Percentiles rank a stretch among this genome's conserved stretches.
phyloP scores from a whole-genome alignment of 164 flowering plant genomes.

The Vitis amurensis region DNA sequence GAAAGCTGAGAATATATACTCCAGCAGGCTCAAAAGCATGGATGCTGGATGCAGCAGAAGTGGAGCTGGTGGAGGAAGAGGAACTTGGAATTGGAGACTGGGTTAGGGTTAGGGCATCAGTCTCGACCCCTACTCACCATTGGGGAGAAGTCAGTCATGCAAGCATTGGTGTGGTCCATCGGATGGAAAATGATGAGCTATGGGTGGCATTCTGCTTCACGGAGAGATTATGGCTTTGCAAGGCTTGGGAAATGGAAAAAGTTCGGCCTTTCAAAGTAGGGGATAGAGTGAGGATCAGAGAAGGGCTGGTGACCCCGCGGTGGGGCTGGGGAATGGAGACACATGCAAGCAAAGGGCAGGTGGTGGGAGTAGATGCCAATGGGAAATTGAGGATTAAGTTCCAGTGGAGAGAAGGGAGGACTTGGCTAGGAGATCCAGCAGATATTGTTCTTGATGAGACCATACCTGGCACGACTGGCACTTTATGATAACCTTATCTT shows the following conservation, averaged over 20 bases:
- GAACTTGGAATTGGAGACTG: slow-evolving; percentile 75
- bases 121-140: slow-evolving; percentile 72
- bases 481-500: slow-evolving; percentile 3
- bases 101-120: slow-evolving; percentile 69
- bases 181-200: slow-evolving; percentile 74
- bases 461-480: slow-evolving; percentile 1
- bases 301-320: slow-evolving; percentile 76
- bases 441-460: slow-evolving; percentile 74
- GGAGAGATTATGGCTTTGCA: slow-evolving; percentile 91
- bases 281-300: slow-evolving; percentile 81
- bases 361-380: slow-evolving; percentile 94
- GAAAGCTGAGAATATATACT: slow-evolving; percentile 82
- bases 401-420: slow-evolving; percentile 87
- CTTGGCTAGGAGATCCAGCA: slow-evolving; percentile 99
- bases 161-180: slow-evolving; percentile 90
- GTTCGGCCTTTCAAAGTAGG: slow-evolving; percentile 74
- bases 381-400: slow-evolving; percentile 89
- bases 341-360: slow-evolving; percentile 79
- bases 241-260: slow-evolving; percentile 72
- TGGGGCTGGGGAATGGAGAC: slow-evolving; percentile 99
- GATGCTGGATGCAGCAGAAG: slow-evolving; percentile 95
- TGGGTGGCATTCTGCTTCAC: slow-evolving; percentile 93
- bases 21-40: slow-evolving; percentile 85
- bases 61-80: slow-evolving; percentile 74
- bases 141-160: slow-evolving; percentile 90